Percentiles rank a stretch among this genome's conserved stretches.
These are phyloP conservation scores for Lodderomyces elongisporus DNA, from an alignment of 1,139 yeast genomes.

Conservation along the genomic window DNA sequence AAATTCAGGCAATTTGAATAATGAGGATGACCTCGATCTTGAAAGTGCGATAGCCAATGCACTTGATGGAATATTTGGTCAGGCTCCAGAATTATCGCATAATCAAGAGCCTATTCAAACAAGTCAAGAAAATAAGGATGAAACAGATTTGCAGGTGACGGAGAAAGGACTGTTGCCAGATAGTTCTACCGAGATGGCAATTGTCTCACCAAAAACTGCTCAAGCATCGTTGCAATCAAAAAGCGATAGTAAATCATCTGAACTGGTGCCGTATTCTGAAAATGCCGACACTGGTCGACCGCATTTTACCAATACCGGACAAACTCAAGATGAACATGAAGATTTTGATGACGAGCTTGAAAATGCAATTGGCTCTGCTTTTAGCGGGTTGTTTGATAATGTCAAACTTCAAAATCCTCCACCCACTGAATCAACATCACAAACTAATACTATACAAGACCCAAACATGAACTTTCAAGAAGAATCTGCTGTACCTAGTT, in stretches of 20 bases:
- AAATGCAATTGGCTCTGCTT: conserved; percentile 10
- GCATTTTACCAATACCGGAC: background rate
- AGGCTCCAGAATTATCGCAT: background rate
- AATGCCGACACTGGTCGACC: background rate
- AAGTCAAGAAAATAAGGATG: background rate
- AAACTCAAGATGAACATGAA: background rate
- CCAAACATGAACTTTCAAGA: too few species aligned
- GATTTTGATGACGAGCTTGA: conserved; percentile 13
- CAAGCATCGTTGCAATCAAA: background rate
- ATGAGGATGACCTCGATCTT: conserved; percentile 13
- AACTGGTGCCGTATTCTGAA: background rate
- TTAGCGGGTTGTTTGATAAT: conserved; percentile 11
- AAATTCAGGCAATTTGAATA: background rate
- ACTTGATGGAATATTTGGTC: conserved; percentile 7
- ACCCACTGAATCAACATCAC: too few species aligned
- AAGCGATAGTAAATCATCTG: background rate
- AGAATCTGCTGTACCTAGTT: too few species aligned
- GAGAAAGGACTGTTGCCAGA: background rate
- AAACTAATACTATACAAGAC: too few species aligned
- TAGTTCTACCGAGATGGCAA: background rate
- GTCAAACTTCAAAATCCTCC: too few species aligned
- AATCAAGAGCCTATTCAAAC: background rate
- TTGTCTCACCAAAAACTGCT: background rate
- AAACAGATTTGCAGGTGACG: background rate
- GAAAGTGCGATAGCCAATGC: conserved; percentile 25